These are phyloP conservation scores for Neophaeococcomyces aloes DNA, from an alignment of 2,329 filamentous ascomycete species.

Conservation along the genomic window DNA sequence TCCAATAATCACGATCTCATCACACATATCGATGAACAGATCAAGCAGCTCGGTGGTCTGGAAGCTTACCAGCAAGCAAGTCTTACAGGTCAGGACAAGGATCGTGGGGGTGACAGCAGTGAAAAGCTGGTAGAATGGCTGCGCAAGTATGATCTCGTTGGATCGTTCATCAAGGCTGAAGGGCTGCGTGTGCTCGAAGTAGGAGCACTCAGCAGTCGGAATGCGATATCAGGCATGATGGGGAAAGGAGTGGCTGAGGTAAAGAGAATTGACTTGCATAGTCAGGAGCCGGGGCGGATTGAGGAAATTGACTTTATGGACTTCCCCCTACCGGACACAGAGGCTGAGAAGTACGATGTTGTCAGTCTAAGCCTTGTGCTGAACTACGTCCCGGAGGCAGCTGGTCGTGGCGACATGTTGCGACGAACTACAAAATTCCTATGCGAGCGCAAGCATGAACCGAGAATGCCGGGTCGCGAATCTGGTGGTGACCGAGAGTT, in stretches of 20 bases:
- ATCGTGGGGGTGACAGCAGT: slow-evolving; percentile 55
- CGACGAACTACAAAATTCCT: slow-evolving; percentile 63
- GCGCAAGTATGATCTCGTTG: slow-evolving; percentile 17
- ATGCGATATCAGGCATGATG: slow-evolving; percentile 62
- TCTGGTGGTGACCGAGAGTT: slow-evolving; percentile 10
- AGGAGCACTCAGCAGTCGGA: slow-evolving; percentile 72
- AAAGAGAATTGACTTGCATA: slow-evolving; percentile 74
- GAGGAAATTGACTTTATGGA: slow-evolving; percentile 90
- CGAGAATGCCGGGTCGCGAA: slow-evolving; percentile 3
- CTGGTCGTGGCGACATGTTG: slow-evolving; percentile 73
- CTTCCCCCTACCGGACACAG: slow-evolving; percentile 54
- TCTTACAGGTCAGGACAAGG: slow-evolving; percentile 49
- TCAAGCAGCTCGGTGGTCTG: slow-evolving; percentile 48
- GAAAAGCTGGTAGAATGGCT: slow-evolving; percentile 52
- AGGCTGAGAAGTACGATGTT: slow-evolving; percentile 57
- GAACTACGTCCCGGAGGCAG: slow-evolving; percentile 79
- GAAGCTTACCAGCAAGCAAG: slow-evolving; percentile 52
- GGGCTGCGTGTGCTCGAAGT: slow-evolving; percentile 68
- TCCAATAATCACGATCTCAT: slow-evolving; percentile 36
- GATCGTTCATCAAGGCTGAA: slow-evolving; percentile 12
- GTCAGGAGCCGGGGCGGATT: slow-evolving; percentile 65
- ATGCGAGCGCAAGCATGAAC: slow-evolving; percentile 23
- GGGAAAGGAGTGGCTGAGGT: slow-evolving; percentile 11
- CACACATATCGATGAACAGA: slow-evolving; percentile 33
- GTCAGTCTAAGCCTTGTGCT: slow-evolving; percentile 86